A percentile compares a stretch with the other conserved stretches of the same genome.
Evolutionary conservation across 805 yeast genomes (phyloP).

Genomic region (Candida insectalens): DNA sequence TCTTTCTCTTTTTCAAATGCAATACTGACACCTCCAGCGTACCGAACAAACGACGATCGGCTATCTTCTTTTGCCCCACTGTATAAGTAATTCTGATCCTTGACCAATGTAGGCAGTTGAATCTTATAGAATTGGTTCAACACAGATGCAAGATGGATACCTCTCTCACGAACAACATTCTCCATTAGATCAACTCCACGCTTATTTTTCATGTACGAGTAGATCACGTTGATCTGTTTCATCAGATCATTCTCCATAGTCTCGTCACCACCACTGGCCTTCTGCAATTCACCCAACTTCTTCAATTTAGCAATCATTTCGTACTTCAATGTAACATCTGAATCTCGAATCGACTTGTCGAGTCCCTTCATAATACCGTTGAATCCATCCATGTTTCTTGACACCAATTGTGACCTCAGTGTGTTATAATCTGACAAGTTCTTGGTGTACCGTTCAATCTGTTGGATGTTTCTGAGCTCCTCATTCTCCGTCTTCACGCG

Average conservation of each 20-base stretch:
- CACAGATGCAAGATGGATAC: not conserved
- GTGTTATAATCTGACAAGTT: conserved; percentile 26
- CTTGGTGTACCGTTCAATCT: conserved; percentile 33
- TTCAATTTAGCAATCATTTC: conserved; percentile 37
- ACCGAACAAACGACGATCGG: conserved; percentile 9
- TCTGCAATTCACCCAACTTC: conserved; percentile 14
- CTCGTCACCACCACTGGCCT: not conserved
- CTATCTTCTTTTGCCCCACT: conserved; percentile 14
- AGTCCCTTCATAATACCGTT: conserved; percentile 59
- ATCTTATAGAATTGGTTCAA: conserved; percentile 23
- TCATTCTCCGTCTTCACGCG: conserved; percentile 21
- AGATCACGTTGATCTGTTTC: conserved; percentile 30
- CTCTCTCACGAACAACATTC: conserved; percentile 27
- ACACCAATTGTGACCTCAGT: conserved; percentile 8
- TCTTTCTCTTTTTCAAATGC: conserved; percentile 12
- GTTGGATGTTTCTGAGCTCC: conserved; percentile 22
- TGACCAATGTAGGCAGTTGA: conserved; percentile 19
- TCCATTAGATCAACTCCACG: conserved; percentile 22
- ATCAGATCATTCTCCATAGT: conserved; percentile 22
- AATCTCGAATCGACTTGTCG: conserved; percentile 41
- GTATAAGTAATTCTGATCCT: conserved; percentile 22
- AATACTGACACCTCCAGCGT: conserved; percentile 7
- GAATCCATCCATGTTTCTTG: conserved; percentile 35
- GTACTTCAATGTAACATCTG: conserved; percentile 44
- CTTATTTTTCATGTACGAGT: conserved; percentile 32